Evolutionary conservation across 306 rosid species (phyloP).

Genomic region (Prunus armeniaca): DNA sequence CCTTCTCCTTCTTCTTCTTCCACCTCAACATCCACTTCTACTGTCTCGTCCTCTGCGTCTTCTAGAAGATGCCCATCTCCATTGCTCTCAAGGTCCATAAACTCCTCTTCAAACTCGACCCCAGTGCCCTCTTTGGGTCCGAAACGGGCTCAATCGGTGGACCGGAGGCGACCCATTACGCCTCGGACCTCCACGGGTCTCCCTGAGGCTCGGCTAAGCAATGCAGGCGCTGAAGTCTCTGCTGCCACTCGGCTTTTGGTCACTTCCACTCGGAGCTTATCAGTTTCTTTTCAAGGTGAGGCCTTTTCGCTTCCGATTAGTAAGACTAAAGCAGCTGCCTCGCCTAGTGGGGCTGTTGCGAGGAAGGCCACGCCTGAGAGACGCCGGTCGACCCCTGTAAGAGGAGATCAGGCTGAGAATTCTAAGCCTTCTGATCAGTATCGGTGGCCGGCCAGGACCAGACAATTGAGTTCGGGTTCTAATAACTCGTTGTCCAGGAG

Average conservation of each 20-base stretch:
- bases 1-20: conserved; percentile 79
- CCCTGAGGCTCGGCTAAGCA: conserved; percentile 42
- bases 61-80: conserved; percentile 89
- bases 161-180: conserved; percentile 60
- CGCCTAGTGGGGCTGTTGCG: conserved; percentile 41
- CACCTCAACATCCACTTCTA: conserved; percentile 34
- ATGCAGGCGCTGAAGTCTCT: conserved; percentile 48
- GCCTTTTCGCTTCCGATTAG: conserved; percentile 94
- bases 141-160: conserved; percentile 84
- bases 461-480: conserved; percentile 42
- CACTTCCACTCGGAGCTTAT: conserved; percentile 89
- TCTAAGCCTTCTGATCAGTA: conserved; percentile 75
- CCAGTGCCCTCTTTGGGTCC: conserved; percentile 47
- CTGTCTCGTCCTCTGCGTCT: conserved; percentile 48
- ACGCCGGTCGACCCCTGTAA: conserved; percentile 65
- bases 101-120: conserved; percentile 51
- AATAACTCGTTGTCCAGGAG: conserved; percentile 55
- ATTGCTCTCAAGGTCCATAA: conserved; percentile 74
- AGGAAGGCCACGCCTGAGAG: conserved; percentile 88
- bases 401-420: conserved; percentile 81
- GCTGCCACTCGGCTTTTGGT: conserved; percentile 81
- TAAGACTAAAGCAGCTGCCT: conserved; percentile 63
- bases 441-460: conserved; percentile 82
- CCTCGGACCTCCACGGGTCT: conserved; percentile 53
- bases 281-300: conserved; percentile 97